These are phyloP conservation scores for Coffea canephora DNA, from an alignment of 257 asterid genomes.

Conservation along the genomic window DNA sequence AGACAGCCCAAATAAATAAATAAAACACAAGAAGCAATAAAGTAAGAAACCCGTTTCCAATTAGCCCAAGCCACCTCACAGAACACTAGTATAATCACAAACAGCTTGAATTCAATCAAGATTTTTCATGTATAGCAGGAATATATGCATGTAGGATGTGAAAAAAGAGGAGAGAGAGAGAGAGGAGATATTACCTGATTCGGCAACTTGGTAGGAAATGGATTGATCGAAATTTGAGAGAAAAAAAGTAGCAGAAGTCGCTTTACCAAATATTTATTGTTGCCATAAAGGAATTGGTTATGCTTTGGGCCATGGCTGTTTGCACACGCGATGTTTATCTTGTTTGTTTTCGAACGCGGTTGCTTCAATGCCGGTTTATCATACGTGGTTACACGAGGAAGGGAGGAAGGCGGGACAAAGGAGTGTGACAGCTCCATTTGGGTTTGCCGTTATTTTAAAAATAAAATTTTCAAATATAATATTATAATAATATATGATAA, in stretches of 20 bases:
- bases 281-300: no score
- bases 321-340: not conserved
- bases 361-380: not conserved
- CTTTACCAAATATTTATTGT: not conserved
- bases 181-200: not conserved
- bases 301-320: no score
- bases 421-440: no score
- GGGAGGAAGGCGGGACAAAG: no score
- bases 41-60: not conserved
- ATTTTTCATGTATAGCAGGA: not conserved
- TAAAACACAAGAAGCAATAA: not conserved
- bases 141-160: not conserved
- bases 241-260: not conserved
- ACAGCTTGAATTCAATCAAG: conserved; percentile 1
- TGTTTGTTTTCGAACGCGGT: not conserved
- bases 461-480: no score
- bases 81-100: not conserved
- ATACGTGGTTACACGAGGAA: not conserved
- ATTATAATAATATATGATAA: no score
- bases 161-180: no score
- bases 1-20: not conserved
- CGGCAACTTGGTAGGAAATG: not conserved
- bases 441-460: no score
- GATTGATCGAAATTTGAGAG: not conserved
- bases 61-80: not conserved